Evolutionary conservation across 2,329 filamentous ascomycete genomes (phyloP), one percentile per base, ranked within the genome.

Genomic region (Penicillium sp.): DNA sequence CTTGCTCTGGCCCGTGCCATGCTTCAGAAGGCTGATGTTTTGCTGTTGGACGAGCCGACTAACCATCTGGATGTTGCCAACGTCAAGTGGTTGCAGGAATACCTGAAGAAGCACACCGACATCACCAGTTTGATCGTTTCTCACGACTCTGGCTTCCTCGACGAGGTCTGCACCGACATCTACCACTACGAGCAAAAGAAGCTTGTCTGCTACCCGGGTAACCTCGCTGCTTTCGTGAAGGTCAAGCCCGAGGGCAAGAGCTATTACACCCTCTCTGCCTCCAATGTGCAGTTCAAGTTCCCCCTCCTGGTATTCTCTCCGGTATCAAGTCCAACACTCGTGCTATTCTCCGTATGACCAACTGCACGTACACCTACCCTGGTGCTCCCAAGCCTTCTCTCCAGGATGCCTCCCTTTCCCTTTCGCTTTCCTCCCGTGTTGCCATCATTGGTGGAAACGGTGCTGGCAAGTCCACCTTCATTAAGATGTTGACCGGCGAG

Each of bases 161-260:
- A 98, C 67, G 89, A 91, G 56, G 90, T 98, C 57, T 97, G 91
- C 65, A 98, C 93, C 6, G 93, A 98, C 67, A 96, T 98, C 65
- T 96, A 96, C 75, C 93, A 98, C 75, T 98, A 98, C 73, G 93
- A 98, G 71, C 82, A 84, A 71, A 98, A 98, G 82, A 98, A 97
- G 77, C 80, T 98, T 27, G 74, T 75, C 32, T 69, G 67, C 57
- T 77, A 77, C 61, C 69, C 69, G 44, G 74, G 74, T 40, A 77
- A 77, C 54, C 67, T 77, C 46, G 73, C 74, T 35, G 74, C 57
- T 38, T 96, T 98, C 65, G 93, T 98, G 67, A 80, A 87, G 71
- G 76, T 88, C 58, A 89, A 88, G 66, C 93, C 93, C 10, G 93
- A 97, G 73, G 93, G 86, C 51, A 96, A 95, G 80, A 90, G 87